phyloP scores from a whole-genome alignment of 140 eudicot species.

The Bidens hawaiensis region DNA sequence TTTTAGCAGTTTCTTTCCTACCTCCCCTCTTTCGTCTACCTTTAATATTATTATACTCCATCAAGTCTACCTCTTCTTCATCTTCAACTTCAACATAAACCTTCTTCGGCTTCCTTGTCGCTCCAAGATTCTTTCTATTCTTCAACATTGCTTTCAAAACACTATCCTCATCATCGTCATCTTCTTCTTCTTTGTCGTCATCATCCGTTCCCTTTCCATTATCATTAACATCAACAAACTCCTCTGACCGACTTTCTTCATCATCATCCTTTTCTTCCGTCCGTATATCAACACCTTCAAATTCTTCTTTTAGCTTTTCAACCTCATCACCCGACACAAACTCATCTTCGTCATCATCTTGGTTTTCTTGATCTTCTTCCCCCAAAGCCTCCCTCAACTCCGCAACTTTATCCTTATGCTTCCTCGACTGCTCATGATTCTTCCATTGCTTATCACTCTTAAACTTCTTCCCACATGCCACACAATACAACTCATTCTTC shows the following conservation, averaged over 20 bases:
- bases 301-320: constrained; percentile 43
- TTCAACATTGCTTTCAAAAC: constrained; percentile 68
- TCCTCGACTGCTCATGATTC: constrained; percentile 95
- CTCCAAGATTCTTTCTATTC: constrained; percentile 36
- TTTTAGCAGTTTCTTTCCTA: constrained; percentile 43
- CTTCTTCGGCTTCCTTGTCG: constrained; percentile 28
- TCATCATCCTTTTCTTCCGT: constrained; percentile 33
- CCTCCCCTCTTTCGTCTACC: constrained; percentile 66
- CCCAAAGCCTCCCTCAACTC: constrained; percentile 67
- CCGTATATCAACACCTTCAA: constrained; percentile 39
- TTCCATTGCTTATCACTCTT: constrained; percentile 96
- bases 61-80: constrained; percentile 70
- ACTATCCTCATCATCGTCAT: constrained; percentile 52
- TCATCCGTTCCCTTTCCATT: constrained; percentile 18
- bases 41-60: constrained; percentile 49
- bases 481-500: constrained; percentile 75
- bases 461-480: no score
- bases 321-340: constrained; percentile 48
- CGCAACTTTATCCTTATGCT: constrained; percentile 87
- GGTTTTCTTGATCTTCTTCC: constrained; percentile 49
- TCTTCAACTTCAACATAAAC: constrained; percentile 38
- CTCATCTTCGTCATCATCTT: constrained; percentile 29
- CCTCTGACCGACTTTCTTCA: constrained; percentile 36
- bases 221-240: constrained; percentile 23
- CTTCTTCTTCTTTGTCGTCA: constrained; percentile 12